Conservation (phyloP, 352 stramenopile genomes). For the Halophytophthora batemanensis region DNA sequence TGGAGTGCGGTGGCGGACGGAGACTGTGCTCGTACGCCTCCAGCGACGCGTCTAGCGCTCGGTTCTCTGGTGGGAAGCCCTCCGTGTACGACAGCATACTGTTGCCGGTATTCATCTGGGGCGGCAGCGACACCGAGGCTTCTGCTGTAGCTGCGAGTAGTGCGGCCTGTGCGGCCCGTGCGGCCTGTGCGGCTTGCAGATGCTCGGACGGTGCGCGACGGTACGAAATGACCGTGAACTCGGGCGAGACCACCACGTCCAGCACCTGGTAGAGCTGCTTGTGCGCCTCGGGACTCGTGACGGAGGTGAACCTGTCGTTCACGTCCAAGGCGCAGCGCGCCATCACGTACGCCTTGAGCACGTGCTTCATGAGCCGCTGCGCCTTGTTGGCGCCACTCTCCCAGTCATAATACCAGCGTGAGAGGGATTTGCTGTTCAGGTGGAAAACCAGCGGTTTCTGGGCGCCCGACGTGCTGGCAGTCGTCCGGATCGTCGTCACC, state of each 20-base stretch:
- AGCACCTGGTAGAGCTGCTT: conserved; percentile 44
- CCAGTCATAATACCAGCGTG: conserved; percentile 75
- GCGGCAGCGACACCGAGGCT: too few relatives aligned
- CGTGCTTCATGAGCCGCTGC: conserved; percentile 64
- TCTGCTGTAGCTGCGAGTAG: not conserved
- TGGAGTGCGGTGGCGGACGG: too few relatives aligned
- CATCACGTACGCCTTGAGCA: conserved; percentile 59
- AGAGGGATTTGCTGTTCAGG: conserved; percentile 45
- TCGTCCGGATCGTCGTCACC: conserved; percentile 12
- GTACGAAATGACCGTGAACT: conserved; percentile 78
- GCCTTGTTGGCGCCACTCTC: conserved; percentile 68
- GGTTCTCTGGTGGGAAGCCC: too few relatives aligned
- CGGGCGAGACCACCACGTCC: conserved; percentile 45
- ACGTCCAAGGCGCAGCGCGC: conserved; percentile 35
- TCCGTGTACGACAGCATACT: too few relatives aligned
- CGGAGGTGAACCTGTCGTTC: conserved; percentile 29
- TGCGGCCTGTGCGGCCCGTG: conserved; percentile 10
- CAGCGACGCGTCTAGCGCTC: too few relatives aligned
- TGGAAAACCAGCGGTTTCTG: conserved; percentile 39
- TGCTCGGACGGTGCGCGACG: conserved; percentile 40
- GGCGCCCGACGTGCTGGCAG: conserved; percentile 9
- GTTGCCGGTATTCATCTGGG: too few relatives aligned
- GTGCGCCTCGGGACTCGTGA: conserved; percentile 11
- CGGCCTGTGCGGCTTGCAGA: conserved; percentile 11
- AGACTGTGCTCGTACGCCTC: too few relatives aligned